phyloP scores from a whole-genome alignment of 169 alveolate species.

The Babesia divergens region DNA sequence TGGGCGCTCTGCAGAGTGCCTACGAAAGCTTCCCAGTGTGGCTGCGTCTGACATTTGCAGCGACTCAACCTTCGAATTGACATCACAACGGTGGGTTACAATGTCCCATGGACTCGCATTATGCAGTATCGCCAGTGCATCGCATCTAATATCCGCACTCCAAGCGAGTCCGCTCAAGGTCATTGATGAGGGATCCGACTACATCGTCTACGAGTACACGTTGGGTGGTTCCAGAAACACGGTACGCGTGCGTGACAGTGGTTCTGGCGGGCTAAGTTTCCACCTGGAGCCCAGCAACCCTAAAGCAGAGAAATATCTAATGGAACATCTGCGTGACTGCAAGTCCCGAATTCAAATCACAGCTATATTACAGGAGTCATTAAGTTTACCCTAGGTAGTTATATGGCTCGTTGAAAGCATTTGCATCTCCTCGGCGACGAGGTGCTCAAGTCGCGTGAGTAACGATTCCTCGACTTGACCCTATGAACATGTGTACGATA shows the following conservation, averaged over 20 bases:
- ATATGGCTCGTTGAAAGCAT: constrained; percentile 8
- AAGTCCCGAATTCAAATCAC: constrained; percentile 26
- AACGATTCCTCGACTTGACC: constrained; percentile 37
- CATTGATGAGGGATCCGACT: constrained; percentile 13
- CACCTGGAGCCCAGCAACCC: constrained; percentile 7
- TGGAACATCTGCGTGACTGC: constrained; percentile 6
- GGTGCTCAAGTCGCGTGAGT: constrained; percentile 35
- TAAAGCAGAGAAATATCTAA: constrained; percentile 9
- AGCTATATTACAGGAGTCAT: constrained; percentile 36
- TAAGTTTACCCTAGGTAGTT: constrained; percentile 9
- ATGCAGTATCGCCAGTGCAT: background rate
- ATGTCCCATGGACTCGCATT: background rate
- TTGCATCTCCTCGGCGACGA: constrained; percentile 46
- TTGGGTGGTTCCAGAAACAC: background rate
- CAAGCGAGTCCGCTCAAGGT: constrained; percentile 23
- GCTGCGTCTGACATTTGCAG: background rate
- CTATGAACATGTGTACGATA: background rate
- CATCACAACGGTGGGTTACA: background rate
- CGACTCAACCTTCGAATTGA: background rate
- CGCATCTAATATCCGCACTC: constrained; percentile 4
- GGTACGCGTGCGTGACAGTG: constrained; percentile 8
- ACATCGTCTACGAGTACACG: constrained; percentile 18
- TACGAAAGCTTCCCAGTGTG: too few relatives aligned
- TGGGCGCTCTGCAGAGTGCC: background rate
- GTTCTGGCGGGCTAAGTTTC: background rate